Evolutionary conservation across 306 rosid species (phyloP).

Genomic region (Quillaja saponaria): DNA sequence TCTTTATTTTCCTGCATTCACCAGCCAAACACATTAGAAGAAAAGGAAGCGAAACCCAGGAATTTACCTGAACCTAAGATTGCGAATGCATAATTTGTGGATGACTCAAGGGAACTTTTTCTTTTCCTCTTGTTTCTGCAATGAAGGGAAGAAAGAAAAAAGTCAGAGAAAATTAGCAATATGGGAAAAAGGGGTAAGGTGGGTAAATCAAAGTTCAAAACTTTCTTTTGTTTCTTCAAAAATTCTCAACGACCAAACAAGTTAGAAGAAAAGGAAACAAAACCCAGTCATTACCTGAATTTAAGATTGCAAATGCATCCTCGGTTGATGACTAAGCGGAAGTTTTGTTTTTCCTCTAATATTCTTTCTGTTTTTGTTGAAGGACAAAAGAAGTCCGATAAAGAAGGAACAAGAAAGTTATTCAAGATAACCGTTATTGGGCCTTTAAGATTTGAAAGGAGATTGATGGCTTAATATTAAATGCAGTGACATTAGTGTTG

Average conservation of each 20-base stretch:
- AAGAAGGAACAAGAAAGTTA: slow-evolving; percentile 10
- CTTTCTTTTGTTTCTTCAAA: neutral
- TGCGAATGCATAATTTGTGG: slow-evolving; percentile 27
- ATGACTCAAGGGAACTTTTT: neutral
- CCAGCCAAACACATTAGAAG: slow-evolving; percentile 24
- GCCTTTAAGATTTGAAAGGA: slow-evolving; percentile 26
- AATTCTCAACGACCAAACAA: too few species aligned
- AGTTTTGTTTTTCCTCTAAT: slow-evolving; percentile 15
- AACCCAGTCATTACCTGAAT: too few species aligned
- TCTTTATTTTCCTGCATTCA: neutral
- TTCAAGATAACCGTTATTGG: slow-evolving; percentile 44
- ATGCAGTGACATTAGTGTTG: too few species aligned
- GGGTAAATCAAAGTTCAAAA: slow-evolving; percentile 1
- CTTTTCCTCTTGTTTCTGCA: slow-evolving; percentile 23
- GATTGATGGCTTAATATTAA: too few species aligned
- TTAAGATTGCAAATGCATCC: too few species aligned
- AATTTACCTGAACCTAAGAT: slow-evolving; percentile 43
- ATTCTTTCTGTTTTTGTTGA: neutral
- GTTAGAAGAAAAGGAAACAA: too few species aligned
- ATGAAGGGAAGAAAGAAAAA: slow-evolving; percentile 25
- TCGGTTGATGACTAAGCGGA: neutral
- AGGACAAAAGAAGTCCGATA: slow-evolving; percentile 15
- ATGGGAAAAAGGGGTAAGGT: neutral
- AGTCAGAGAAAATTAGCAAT: slow-evolving; percentile 27
- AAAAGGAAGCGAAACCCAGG: slow-evolving; percentile 27